Evolutionary conservation across 768 basidiomycete genomes (phyloP), one percentile per base, ranked within the genome.

Genomic region (Termitomyces titanicus): DNA sequence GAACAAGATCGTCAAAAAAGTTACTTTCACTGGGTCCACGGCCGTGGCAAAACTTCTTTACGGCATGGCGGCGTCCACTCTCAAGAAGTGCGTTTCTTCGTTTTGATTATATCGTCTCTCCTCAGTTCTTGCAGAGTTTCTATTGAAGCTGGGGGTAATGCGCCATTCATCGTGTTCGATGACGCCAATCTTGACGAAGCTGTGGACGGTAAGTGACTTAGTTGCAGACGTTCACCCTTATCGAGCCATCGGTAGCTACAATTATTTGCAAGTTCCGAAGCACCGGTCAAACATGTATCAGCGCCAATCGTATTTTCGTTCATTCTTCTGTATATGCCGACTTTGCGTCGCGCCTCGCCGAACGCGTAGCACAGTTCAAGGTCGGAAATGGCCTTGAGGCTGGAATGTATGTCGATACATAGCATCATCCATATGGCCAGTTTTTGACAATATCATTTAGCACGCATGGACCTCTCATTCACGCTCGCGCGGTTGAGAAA

Each of bases 151-250:
- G 93, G 94, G 13, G 96, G 97, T 27, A 98, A 98, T 61, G 85
- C 95, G 0, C 90, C 96, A 0, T 94, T 99, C 70, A 97, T 98
- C 62, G 90, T 99, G 7, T 98, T 99, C 68, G 90, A 94, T 59
- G 97, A 98, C 65, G 96, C 94, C 0, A 87, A 98, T 67, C 80
- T 99, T 49, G 91, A 94, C 47, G 85, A 88, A 54, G 97, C 97
- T 27, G 92, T 99, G 7, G 84, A 86, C 60, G 91, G 95, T 81
- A 67, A 56, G 57, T 66, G 7, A 34, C 4, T 59, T 5, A 33
- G 56, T 18, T 35, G 34, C 39, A n/a, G 35, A 24, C 24, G 31
- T 22, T 53, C 12, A n/a, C 38, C 15, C 39, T 18, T 29, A 24
- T 25, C 44, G 27, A 55, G 46, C 38, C 22, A 44, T 35, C 25